Conservation (phyloP, 495 filamentous ascomycete species). For the Aspergillus incahuasiensis region DNA sequence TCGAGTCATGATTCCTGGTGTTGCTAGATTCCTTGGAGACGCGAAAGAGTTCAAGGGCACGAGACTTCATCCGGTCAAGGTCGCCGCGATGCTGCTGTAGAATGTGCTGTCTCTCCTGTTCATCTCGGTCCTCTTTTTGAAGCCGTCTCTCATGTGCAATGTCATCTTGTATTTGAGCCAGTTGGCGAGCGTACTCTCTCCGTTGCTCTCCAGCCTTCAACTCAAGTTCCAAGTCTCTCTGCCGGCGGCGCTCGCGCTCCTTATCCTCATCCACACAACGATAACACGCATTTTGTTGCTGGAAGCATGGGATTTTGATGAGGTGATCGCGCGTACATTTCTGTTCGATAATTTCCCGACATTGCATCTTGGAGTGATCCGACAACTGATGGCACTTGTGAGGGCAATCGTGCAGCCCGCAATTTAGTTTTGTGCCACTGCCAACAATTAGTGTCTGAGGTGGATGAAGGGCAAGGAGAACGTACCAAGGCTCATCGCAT, state of each 20-base stretch:
- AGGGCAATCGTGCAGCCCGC: conserved; percentile 57
- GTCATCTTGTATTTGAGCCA: conserved; percentile 56
- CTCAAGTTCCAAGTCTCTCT: conserved; percentile 53
- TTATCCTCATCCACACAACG: conserved; percentile 46
- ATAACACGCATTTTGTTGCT: conserved; percentile 15
- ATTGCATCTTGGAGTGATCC: conserved; percentile 64
- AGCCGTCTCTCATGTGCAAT: conserved; percentile 48
- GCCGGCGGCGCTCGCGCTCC: conserved; percentile 31
- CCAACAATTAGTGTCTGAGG: background rate
- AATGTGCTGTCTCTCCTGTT: conserved; percentile 38
- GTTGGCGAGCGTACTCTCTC: conserved; percentile 40
- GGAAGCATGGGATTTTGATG: conserved; percentile 33
- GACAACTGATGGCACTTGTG: conserved; percentile 58
- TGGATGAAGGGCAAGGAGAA: background rate
- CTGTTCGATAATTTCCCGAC: conserved; percentile 41
- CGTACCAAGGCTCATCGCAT: conserved; percentile 63
- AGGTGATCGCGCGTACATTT: conserved; percentile 53
- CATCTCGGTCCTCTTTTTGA: conserved; percentile 41
- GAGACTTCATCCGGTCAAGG: conserved; percentile 20
- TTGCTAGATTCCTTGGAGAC: background rate
- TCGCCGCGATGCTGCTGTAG: conserved; percentile 44
- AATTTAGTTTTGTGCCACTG: conserved; percentile 55
- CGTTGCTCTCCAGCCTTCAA: conserved; percentile 46
- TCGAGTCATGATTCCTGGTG: background rate
- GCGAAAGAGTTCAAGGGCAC: background rate